Evolutionary conservation across 202 grass and related monocot species (phyloP).

Genomic region (Panicum hallii): DNA sequence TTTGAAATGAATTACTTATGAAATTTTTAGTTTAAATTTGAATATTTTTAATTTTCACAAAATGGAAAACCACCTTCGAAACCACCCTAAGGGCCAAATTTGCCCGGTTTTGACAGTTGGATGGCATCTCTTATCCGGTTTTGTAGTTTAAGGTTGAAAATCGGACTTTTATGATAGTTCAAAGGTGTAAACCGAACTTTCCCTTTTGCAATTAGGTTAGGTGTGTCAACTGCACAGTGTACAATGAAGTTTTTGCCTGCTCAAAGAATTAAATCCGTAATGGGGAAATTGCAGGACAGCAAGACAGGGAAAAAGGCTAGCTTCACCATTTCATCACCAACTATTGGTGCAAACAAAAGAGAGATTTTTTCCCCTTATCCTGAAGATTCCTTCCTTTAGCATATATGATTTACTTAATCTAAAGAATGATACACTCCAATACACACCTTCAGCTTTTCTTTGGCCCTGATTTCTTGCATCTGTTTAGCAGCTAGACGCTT

Average conservation of each 20-base stretch:
- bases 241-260: slow-evolving; percentile 9
- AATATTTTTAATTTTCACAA: too few relatives aligned
- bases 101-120: too few relatives aligned
- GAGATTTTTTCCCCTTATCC: not conserved
- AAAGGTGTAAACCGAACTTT: too few relatives aligned
- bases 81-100: too few relatives aligned
- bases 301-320: slow-evolving; percentile 27
- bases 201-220: slow-evolving; percentile 28
- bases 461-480: slow-evolving; percentile 85
- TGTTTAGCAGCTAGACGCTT: slow-evolving; percentile 93
- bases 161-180: too few relatives aligned
- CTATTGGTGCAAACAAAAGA: not conserved
- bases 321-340: not conserved
- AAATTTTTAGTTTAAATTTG: too few relatives aligned
- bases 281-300: not conserved
- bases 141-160: too few relatives aligned
- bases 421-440: slow-evolving; percentile 11
- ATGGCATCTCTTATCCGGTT: too few relatives aligned
- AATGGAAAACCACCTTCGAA: too few relatives aligned
- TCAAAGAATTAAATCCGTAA: slow-evolving; percentile 22
- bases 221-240: slow-evolving; percentile 3
- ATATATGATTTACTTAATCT: slow-evolving; percentile 35
- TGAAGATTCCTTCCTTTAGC: slow-evolving; percentile 17
- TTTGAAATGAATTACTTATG: too few relatives aligned
- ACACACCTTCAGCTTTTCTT: slow-evolving; percentile 81